A percentile compares a stretch with the other conserved stretches of the same genome.
phyloP scores from a whole-genome alignment of 2,329 filamentous ascomycete species.

The Calonectria crousiana region DNA sequence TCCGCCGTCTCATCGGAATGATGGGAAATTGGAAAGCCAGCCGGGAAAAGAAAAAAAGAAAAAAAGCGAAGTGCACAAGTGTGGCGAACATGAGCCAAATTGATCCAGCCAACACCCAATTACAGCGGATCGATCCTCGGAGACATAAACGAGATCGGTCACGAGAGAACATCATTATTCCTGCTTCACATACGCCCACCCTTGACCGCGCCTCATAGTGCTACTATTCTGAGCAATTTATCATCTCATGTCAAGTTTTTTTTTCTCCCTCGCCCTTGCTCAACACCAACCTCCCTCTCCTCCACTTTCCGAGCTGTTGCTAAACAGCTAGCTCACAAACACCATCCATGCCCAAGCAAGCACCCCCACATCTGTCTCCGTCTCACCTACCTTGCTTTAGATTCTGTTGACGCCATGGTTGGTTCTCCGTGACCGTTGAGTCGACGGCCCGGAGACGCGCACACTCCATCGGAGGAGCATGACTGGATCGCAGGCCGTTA shows the following conservation, averaged over 20 bases:
- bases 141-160: slow-evolving; percentile 6
- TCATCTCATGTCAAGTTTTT: slow-evolving; percentile 27
- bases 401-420: background rate
- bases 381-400: slow-evolving; percentile 16
- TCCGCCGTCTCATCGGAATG: background rate
- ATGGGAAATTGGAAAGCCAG: background rate
- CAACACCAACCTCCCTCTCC: slow-evolving; percentile 27
- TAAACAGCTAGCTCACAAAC: slow-evolving; percentile 7
- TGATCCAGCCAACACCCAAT: background rate
- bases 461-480: background rate
- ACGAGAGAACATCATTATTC: background rate
- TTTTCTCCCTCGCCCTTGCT: background rate
- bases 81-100: background rate
- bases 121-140: background rate
- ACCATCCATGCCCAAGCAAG: slow-evolving; percentile 2
- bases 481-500: background rate
- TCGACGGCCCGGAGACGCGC: background rate
- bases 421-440: background rate
- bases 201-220: slow-evolving; percentile 24
- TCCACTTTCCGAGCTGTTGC: background rate
- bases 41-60: background rate
- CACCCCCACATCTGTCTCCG: slow-evolving; percentile 33
- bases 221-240: slow-evolving; percentile 39
- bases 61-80: background rate
- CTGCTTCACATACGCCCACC: background rate